Conservation (phyloP, 2,329 filamentous ascomycete genomes). For the Cyphellophora attinorum region DNA sequence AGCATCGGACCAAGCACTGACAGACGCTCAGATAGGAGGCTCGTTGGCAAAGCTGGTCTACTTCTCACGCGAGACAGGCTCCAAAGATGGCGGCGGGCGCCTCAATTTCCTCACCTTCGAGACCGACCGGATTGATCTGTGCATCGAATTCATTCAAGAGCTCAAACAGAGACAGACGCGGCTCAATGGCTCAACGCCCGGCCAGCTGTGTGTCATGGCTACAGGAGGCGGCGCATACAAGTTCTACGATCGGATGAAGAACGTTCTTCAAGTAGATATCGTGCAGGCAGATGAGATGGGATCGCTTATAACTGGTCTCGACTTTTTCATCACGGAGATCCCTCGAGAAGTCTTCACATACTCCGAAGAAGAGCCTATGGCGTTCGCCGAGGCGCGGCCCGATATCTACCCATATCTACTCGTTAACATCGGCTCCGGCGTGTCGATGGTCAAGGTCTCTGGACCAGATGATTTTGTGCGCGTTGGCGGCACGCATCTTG, state of each 20-base stretch:
- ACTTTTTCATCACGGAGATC: slow-evolving; percentile 98
- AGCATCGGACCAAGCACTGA: slow-evolving; percentile 3
- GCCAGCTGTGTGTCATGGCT: slow-evolving; percentile 82
- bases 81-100: slow-evolving; percentile 71
- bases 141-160: slow-evolving; percentile 81
- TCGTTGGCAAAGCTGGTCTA: slow-evolving; percentile 95
- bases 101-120: slow-evolving; percentile 95
- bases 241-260: slow-evolving; percentile 83
- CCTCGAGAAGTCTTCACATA: slow-evolving; percentile 96
- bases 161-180: slow-evolving; percentile 73
- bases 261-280: slow-evolving; percentile 70
- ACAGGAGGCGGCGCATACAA: slow-evolving; percentile 95
- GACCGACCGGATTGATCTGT: slow-evolving; percentile 86
- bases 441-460: slow-evolving; percentile 94
- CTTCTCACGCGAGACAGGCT: slow-evolving; percentile 80
- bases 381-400: slow-evolving; percentile 66
- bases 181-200: slow-evolving; percentile 60
- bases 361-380: slow-evolving; percentile 77
- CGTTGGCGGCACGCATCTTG: slow-evolving; percentile 88
- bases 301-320: slow-evolving; percentile 89
- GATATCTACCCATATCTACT: slow-evolving; percentile 94
- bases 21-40: slow-evolving; percentile 68
- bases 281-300: slow-evolving; percentile 96
- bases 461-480: slow-evolving; percentile 78
- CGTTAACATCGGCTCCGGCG: slow-evolving; percentile 95